Evolutionary conservation across 179 eudicot species (phyloP), one percentile per base, ranked within the genome.

Genomic region (Spergularia azorica): DNA sequence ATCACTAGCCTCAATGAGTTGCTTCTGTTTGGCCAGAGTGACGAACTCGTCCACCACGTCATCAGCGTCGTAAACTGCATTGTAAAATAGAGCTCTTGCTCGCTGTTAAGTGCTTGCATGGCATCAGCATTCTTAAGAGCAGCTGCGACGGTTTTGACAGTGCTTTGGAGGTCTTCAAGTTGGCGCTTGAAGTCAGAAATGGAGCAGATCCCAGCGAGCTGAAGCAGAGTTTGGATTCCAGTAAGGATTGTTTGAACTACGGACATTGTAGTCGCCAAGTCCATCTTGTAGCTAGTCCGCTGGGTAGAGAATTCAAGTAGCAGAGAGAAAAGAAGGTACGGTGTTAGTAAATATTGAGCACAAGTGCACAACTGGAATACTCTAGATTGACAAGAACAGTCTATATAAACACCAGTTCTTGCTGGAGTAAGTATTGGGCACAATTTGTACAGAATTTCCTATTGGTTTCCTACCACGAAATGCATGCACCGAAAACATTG

Each of bases 11-110:
- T 9, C 50, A 36, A 36, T 2, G 50, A 9, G 1, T 46, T 46
- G 50, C 9, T 46, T 46, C 9, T 18, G 48, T 46, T 64, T 15
- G 17, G 12, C 50, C 39, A 32, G n/a, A 13, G 69, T 39, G 10
- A 39, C 9, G 6, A 64, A 64, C 69, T 64, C 69, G 7, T 64
- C 69, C 3, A 64, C 3, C 69, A 64, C 43, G 13, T 64, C 69
- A 38, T 64, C 39, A 39, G 69, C 69, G 11, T 64, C 69, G 18
- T 64, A 64, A 36, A 64, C 1, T 32, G 50, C 50, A 64, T 64
- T 14, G 13, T 14, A 56, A 56, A 2, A n/a, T 16, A 54, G 13
- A 0, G 14, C n/a, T 14, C 38, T 67, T 18, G 15, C 16, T 46
- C 13, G 2, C 3, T 32, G 36, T 1, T 9, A 38, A 68, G 58